Evolutionary conservation across 192 early-diverging fungal genomes (phyloP).

Genomic region (Rhizoclosmatium globosum): DNA sequence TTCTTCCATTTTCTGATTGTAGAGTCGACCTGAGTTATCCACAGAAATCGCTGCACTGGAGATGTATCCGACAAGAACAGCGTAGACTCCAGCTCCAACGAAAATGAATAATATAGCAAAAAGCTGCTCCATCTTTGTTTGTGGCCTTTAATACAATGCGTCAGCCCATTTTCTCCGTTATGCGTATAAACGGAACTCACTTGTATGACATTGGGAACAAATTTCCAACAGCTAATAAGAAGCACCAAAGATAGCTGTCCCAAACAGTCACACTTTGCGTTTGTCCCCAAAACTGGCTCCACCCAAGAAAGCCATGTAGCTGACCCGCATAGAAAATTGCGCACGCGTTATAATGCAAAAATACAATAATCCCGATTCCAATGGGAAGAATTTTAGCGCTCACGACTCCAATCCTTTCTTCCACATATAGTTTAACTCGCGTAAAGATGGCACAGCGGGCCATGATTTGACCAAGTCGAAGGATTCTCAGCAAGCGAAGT

Average conservation of each 20-base stretch:
- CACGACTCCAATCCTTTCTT: neutral
- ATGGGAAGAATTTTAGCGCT: conserved; percentile 7
- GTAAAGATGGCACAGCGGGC: neutral
- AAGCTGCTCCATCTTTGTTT: conserved; percentile 7
- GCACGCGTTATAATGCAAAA: conserved; percentile 14
- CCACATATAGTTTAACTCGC: neutral
- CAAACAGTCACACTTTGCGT: conserved; percentile 30
- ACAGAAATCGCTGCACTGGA: conserved; percentile 23
- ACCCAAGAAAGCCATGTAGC: neutral
- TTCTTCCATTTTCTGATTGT: conserved; percentile 55
- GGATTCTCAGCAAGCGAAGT: conserved; percentile 37
- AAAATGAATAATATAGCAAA: conserved; percentile 10
- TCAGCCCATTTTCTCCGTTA: neutral
- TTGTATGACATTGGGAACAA: conserved; percentile 28
- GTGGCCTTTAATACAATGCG: conserved; percentile 19
- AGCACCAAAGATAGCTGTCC: neutral
- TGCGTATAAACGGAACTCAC: neutral
- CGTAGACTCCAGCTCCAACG: conserved; percentile 7
- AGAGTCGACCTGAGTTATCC: neutral
- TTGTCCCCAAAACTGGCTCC: conserved; percentile 4
- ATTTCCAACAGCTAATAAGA: conserved; percentile 36
- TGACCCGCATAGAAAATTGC: neutral
- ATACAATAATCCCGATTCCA: neutral
- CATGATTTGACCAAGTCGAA: neutral
- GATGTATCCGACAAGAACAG: conserved; percentile 8